A percentile compares a stretch with the other conserved stretches of the same genome.
Conservation (phyloP, 257 asterid species). For the Solanum virginianum region DNA sequence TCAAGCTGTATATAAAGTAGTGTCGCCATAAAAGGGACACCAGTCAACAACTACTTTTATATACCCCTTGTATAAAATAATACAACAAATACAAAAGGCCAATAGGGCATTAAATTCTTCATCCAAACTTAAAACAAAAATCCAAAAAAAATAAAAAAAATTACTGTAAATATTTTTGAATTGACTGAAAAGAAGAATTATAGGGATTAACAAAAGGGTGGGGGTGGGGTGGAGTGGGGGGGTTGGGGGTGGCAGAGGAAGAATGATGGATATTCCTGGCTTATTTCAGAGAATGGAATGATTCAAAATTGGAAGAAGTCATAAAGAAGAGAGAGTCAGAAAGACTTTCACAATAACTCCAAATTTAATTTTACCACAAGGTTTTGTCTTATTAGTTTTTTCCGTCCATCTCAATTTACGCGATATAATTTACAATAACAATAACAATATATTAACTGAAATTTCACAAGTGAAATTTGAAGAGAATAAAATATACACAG, state of each 20-base stretch:
- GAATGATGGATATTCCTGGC: conserved; percentile 25
- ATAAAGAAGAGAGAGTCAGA: neutral
- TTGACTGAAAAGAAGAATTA: neutral
- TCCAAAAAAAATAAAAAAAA: neutral
- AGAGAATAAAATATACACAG: too few species aligned
- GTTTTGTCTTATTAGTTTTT: neutral
- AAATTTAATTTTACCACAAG: neutral
- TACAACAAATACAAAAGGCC: neutral
- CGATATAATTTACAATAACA: neutral
- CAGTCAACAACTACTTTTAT: neutral
- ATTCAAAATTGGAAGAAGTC: neutral
- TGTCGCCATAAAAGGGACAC: neutral
- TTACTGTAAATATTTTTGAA: neutral
- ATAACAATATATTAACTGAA: too few species aligned
- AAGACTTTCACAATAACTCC: neutral
- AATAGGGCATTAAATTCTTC: neutral
- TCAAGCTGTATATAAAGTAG: neutral
- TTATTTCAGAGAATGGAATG: conserved; percentile 7
- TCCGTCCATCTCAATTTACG: neutral
- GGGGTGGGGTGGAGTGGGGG: neutral
- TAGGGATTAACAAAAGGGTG: conserved; percentile 2
- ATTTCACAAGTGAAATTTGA: too few species aligned
- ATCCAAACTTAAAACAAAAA: neutral
- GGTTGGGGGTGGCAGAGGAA: neutral
- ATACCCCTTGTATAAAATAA: neutral